These are phyloP conservation scores for Eucalyptus rudis DNA, from an alignment of 345 rosid genomes.

Conservation along the genomic window DNA sequence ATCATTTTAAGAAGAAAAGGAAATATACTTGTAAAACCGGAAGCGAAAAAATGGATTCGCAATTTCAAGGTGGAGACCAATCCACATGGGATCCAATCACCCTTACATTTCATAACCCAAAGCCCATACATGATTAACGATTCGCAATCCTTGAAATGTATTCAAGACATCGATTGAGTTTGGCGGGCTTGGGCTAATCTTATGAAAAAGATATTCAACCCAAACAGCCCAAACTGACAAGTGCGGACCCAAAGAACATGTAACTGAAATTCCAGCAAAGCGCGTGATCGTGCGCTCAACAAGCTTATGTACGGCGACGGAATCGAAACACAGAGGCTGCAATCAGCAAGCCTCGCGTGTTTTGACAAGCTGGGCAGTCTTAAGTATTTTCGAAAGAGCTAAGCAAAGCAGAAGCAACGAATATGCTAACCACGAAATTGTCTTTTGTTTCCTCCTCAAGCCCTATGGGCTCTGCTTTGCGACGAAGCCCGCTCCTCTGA, in stretches of 20 bases:
- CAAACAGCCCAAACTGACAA: background rate
- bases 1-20: background rate
- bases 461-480: background rate
- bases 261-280: no score
- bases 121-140: background rate
- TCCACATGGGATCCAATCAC: background rate
- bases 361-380: background rate
- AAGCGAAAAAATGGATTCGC: background rate
- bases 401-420: background rate
- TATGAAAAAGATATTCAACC: background rate
- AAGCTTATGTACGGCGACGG: background rate
- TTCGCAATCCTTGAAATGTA: rapidly evolving
- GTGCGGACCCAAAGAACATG: no score
- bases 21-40: background rate
- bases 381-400: background rate
- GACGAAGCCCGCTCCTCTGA: background rate
- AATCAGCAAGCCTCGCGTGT: background rate
- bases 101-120: background rate
- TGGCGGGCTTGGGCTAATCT: background rate
- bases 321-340: rapidly evolving
- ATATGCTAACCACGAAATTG: background rate
- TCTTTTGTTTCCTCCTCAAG: background rate
- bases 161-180: background rate
- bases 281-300: background rate
- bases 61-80: no score